Conservation (phyloP, 345 rosid genomes). For the Citrus australasica region DNA sequence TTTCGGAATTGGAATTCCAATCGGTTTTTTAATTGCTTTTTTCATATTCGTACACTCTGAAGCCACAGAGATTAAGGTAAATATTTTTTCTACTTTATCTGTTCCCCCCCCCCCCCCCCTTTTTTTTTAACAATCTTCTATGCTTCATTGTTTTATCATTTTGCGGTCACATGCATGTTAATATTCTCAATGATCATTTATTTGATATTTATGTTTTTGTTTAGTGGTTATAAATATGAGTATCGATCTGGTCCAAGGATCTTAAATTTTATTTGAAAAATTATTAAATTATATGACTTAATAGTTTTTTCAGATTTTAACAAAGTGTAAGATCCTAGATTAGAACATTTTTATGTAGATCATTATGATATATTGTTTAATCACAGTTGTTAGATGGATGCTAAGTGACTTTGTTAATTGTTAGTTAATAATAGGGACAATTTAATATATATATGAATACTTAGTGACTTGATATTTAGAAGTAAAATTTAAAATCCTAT, state of each 20-base stretch:
- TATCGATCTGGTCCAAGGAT: fast-evolving
- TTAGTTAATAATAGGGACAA: no score
- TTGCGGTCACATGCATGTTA: background rate
- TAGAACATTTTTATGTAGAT: no score
- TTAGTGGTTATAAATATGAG: background rate
- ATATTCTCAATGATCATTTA: background rate
- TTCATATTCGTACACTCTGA: slow-evolving; percentile 27
- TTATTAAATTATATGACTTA: no score
- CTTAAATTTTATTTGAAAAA: no score
- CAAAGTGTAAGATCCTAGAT: fast-evolving
- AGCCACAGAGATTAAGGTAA: slow-evolving; percentile 31
- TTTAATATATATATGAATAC: no score
- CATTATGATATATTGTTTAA: no score
- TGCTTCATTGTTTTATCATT: background rate
- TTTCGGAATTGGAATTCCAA: slow-evolving; percentile 36
- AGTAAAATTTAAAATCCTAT: background rate
- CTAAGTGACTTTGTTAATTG: no score
- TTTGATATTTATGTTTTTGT: background rate
- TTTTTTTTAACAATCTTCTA: background rate
- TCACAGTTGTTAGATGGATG: no score
- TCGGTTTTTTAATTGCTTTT: slow-evolving; percentile 36
- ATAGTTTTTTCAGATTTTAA: fast-evolving
- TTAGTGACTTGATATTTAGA: background rate
- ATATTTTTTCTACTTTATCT: no score
- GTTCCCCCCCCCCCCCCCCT: no score